Percentiles rank a stretch among this genome's conserved stretches.
Conservation (phyloP, 306 rosid species). For the Senna siamea region DNA sequence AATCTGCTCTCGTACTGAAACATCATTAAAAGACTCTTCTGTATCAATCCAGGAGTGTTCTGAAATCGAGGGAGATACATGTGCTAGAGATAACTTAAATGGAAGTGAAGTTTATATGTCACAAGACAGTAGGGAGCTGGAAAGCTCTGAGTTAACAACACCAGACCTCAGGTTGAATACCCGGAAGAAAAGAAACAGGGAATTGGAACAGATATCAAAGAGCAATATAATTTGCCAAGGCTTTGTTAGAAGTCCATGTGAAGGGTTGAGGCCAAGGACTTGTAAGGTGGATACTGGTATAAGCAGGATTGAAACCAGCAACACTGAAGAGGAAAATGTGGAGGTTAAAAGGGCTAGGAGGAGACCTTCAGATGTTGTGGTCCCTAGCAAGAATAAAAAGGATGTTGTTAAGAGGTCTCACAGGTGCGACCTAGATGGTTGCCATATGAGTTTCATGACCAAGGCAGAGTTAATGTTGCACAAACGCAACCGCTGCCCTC, state of each 20-base stretch:
- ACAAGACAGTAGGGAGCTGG: slow-evolving; percentile 43
- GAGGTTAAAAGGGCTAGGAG: slow-evolving; percentile 54
- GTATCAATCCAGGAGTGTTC: slow-evolving; percentile 47
- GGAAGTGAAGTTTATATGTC: slow-evolving; percentile 47
- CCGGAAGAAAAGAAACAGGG: slow-evolving; percentile 57
- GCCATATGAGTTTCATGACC: slow-evolving; percentile 76
- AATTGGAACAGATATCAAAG: slow-evolving; percentile 49
- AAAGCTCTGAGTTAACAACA: slow-evolving; percentile 42
- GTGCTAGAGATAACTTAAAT: slow-evolving; percentile 25
- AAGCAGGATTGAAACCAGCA: slow-evolving; percentile 36
- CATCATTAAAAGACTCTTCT: slow-evolving; percentile 32
- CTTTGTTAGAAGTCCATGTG: slow-evolving; percentile 87
- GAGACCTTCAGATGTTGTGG: slow-evolving; percentile 45
- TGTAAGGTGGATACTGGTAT: slow-evolving; percentile 47
- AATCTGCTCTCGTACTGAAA: slow-evolving; percentile 37
- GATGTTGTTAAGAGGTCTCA: slow-evolving; percentile 50
- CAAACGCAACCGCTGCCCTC: slow-evolving; percentile 83
- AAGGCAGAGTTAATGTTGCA: slow-evolving; percentile 74
- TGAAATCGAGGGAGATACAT: slow-evolving; percentile 42
- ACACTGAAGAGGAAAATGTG: slow-evolving; percentile 45
- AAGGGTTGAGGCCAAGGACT: slow-evolving; percentile 83
- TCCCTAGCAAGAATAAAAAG: slow-evolving; percentile 49
- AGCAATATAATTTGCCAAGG: slow-evolving; percentile 40
- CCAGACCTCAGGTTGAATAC: slow-evolving; percentile 42
- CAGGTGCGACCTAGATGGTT: slow-evolving; percentile 81